Base-by-base conservation (phyloP, 2,329 filamentous ascomycete species). In the Emericellopsis atlantica region DNA sequence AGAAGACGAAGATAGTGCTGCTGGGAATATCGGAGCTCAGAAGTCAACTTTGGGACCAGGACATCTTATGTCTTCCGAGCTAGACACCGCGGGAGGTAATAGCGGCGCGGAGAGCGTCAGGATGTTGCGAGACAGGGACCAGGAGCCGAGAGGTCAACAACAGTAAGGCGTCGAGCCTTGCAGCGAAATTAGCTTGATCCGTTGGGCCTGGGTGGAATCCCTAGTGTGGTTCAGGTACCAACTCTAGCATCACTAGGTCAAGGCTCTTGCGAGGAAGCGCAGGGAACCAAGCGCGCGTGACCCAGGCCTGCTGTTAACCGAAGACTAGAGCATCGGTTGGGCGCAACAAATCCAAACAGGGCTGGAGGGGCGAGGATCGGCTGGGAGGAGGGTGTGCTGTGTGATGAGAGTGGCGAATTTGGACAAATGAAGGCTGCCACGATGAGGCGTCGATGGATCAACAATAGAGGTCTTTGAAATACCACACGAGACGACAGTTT, bases 31-130 rank as follows among this genome's bases (percentile, higher is more conserved):
- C 8, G 40, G 36, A 26, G 38, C 18, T 29, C 12, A 11, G 21
- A 21, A 2, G 29, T 40, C 42, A 44, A 39, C 34, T 33, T 22
- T 16, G 38, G 39, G 37, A 29, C 31, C 24, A 23, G 22, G 38
- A 36, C 34, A 37, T 44, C 31, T 44, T 40, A 41, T 40, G 39
- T 44, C 42, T 44, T 33, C 33, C 23, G 15, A 36, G 32, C 8
- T 15, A 23, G 16, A 24, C 5, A 21, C 38, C 10, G 31, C 16
- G 7, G 34, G 22, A 36, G 15, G n/a, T 10, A 36, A 11, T 16
- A 33, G 14, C 38, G 18, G 26, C 26, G 26, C 26, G 26, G 12
- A 29, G 26, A 29, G 26, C 12, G 26, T 42, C 37, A 29, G 23
- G 11, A 5, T 18, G 37, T 39, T 15, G 23, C 36, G n/a, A 38